A percentile compares a stretch with the other conserved stretches of the same genome.
Conservation (phyloP, 1,139 yeast genomes). For the Magnusiomyces clavatus region DNA sequence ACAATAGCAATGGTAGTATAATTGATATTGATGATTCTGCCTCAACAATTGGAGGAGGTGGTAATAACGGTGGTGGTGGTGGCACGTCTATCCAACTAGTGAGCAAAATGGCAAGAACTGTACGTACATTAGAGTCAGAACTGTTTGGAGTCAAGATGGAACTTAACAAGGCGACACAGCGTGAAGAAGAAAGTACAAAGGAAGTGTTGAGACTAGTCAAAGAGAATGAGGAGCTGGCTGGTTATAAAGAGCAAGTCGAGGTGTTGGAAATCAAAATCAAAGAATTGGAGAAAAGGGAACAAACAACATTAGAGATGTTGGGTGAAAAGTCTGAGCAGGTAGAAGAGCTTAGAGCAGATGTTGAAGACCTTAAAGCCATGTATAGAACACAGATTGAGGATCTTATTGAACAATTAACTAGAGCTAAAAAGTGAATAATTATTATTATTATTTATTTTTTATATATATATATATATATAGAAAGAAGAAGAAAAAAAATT, state of each 20-base stretch:
- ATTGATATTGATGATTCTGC: conserved; percentile 17
- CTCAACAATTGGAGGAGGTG: conserved; percentile 19
- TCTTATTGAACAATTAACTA: conserved; percentile 53
- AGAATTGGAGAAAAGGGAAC: conserved; percentile 34
- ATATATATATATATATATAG: not conserved
- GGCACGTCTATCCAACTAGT: conserved; percentile 52
- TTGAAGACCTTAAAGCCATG: conserved; percentile 76
- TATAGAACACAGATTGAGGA: conserved; percentile 80
- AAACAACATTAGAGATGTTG: conserved; percentile 61
- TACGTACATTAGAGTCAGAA: conserved; percentile 76
- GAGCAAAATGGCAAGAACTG: conserved; percentile 64
- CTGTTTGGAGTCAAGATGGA: conserved; percentile 59
- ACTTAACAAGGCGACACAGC: conserved; percentile 43
- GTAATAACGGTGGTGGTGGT: conserved; percentile 24
- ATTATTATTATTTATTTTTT: too few relatives aligned
- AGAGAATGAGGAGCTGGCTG: conserved; percentile 43
- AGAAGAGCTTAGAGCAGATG: conserved; percentile 81
- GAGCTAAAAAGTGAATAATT: conserved; percentile 13
- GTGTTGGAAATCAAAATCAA: conserved; percentile 37
- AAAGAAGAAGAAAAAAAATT: conserved; percentile 8
- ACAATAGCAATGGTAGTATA: not conserved
- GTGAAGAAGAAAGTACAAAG: conserved; percentile 59
- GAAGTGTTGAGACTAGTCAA: conserved; percentile 56
- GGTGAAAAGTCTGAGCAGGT: conserved; percentile 88
- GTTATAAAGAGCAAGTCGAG: conserved; percentile 35